Conservation (phyloP, 257 asterid genomes). For the Datura wrightii region DNA sequence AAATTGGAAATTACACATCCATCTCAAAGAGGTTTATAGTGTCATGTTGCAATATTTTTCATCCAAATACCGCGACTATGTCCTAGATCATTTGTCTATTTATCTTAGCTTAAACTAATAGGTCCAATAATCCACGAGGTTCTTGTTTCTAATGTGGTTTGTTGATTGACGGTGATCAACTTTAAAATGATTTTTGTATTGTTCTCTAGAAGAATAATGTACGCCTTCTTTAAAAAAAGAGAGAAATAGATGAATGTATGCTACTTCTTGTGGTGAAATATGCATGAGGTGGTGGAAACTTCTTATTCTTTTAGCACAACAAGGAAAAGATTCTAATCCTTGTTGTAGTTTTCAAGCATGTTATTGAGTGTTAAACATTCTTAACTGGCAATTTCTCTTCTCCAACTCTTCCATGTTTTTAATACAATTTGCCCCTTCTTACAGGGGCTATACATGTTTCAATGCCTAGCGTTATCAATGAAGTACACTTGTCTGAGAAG, state of each 20-base stretch:
- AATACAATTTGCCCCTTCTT: not conserved
- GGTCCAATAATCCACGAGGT: not conserved
- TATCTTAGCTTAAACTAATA: not conserved
- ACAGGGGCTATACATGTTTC: not conserved
- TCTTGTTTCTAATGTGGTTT: not conserved
- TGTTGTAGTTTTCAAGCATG: not conserved
- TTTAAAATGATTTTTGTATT: not conserved
- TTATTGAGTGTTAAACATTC: not conserved
- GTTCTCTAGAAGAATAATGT: not conserved
- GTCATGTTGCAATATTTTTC: not conserved
- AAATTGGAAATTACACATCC: not conserved
- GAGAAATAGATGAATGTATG: too few species aligned
- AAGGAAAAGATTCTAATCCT: not conserved
- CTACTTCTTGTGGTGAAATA: not conserved
- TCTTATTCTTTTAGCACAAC: not conserved
- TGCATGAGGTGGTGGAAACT: not conserved
- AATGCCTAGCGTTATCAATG: conserved; percentile 4
- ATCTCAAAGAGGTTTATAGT: not conserved
- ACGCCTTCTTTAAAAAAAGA: too few species aligned
- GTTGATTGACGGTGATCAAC: not conserved
- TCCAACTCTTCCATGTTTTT: not conserved
- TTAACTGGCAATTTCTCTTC: not conserved
- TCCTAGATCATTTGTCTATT: not conserved
- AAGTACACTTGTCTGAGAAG: not conserved
- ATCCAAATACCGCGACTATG: not conserved